phyloP scores from a whole-genome alignment of 2,329 filamentous ascomycete genomes.

The Curvularia hawaiiensis region DNA sequence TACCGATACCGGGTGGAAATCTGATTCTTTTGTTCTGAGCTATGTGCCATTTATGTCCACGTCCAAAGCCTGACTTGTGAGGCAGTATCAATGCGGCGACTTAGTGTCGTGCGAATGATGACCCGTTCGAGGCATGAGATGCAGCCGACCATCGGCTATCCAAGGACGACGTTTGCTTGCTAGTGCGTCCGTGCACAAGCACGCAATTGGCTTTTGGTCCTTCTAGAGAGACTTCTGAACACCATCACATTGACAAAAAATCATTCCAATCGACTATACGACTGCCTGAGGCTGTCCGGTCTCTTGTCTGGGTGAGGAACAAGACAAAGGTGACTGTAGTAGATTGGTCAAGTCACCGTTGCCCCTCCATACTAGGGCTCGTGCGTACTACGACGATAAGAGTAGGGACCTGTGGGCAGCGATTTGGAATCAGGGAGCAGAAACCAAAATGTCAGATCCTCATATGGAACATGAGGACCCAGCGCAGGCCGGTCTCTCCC shows the following conservation, averaged over 20 bases:
- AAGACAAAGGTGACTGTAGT: background rate
- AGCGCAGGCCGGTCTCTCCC: conserved; percentile 42
- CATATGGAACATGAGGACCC: conserved; percentile 49
- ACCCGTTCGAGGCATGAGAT: conserved; percentile 20
- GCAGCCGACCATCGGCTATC: conserved; percentile 22
- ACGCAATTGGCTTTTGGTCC: conserved; percentile 25
- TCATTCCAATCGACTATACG: background rate
- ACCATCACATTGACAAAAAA: conserved; percentile 1
- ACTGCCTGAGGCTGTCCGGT: background rate
- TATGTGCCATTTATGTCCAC: background rate
- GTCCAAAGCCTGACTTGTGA: background rate
- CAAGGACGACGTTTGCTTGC: conserved; percentile 9
- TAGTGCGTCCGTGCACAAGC: conserved; percentile 29
- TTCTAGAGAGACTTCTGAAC: background rate
- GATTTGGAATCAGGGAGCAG: conserved; percentile 6
- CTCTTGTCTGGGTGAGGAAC: conserved; percentile 1
- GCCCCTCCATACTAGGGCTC: conserved; percentile 13
- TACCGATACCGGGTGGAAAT: conserved; percentile 8
- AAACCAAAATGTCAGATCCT: conserved; percentile 30
- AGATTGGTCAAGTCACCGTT: conserved; percentile 8
- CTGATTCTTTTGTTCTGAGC: conserved; percentile 5
- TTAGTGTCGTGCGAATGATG: conserved; percentile 14
- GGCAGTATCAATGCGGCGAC: background rate
- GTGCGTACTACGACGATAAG: conserved; percentile 17
- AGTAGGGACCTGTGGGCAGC: conserved; percentile 5